A percentile compares a stretch with the other conserved stretches of the same genome.
These are phyloP conservation scores for Coemansia sp. DNA, from an alignment of 192 early-diverging fungal species.

Conservation along the genomic window DNA sequence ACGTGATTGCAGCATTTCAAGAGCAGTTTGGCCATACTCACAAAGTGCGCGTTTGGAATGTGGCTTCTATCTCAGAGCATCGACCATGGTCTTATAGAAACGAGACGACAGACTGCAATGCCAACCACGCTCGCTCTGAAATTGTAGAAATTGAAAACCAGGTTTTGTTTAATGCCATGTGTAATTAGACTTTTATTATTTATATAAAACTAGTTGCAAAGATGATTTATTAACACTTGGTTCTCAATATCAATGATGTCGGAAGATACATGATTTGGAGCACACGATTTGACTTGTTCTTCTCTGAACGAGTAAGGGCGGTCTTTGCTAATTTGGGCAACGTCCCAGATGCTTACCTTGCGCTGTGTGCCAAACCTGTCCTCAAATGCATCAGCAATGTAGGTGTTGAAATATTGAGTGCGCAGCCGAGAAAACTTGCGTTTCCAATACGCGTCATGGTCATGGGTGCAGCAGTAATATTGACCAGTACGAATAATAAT, in stretches of 20 bases:
- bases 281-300: constrained; percentile 28
- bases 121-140: constrained; percentile 5
- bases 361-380: constrained; percentile 7
- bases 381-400: constrained; percentile 24
- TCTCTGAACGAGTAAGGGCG: constrained; percentile 25
- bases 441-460: constrained; percentile 28
- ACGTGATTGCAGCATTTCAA: constrained; percentile 23
- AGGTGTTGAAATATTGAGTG: constrained; percentile 20
- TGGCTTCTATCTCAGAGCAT: constrained; percentile 34
- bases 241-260: constrained; percentile 57
- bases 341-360: constrained; percentile 45
- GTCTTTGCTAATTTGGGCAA: constrained; percentile 33
- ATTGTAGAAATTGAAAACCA: constrained; percentile 4
- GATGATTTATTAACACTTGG: constrained; percentile 27
- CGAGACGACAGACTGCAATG: constrained; percentile 8
- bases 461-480: constrained; percentile 57
- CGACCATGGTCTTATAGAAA: constrained; percentile 13
- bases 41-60: constrained; percentile 48
- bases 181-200: constrained; percentile 1
- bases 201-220: constrained; percentile 18
- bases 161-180: neutral
- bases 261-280: constrained; percentile 50
- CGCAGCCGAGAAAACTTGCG: constrained; percentile 40
- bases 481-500: constrained; percentile 56
- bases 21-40: constrained; percentile 22